A percentile compares a stretch with the other conserved stretches of the same genome.
Evolutionary conservation across 2,329 filamentous ascomycete species (phyloP).

Genomic region (Epichloe gansuensis): DNA sequence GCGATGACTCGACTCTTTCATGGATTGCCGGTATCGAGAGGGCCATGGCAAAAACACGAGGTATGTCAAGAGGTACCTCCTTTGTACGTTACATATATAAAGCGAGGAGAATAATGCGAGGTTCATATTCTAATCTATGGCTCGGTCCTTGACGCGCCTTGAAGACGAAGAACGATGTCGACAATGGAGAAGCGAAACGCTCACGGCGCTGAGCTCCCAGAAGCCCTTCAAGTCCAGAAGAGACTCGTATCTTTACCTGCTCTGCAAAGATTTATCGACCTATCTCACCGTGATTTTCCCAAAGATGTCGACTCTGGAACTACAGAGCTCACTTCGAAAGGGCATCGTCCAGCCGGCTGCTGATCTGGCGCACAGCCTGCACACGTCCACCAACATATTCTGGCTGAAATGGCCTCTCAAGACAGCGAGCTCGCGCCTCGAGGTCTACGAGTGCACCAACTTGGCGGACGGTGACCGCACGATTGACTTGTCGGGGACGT

Average conservation of each 20-base stretch:
- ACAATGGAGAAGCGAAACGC: constrained; percentile 25
- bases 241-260: constrained; percentile 15
- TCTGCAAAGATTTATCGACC: constrained; percentile 22
- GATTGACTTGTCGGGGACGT: constrained; percentile 18
- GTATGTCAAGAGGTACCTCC: constrained; percentile 4
- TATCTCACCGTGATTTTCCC: constrained; percentile 20
- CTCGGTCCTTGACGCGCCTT: no score
- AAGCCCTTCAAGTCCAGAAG: constrained; percentile 18
- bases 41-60: constrained; percentile 17
- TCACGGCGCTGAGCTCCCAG: constrained; percentile 21
- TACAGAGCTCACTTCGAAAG: constrained; percentile 20
- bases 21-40: constrained; percentile 23
- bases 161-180: constrained; percentile 22
- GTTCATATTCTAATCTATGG: no score
- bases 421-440: constrained; percentile 21
- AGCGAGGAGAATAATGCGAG: no score
- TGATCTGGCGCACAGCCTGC: constrained; percentile 24
- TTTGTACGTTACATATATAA: not conserved
- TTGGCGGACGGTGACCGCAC: constrained; percentile 19
- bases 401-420: constrained; percentile 26
- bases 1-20: constrained; percentile 16
- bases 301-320: constrained; percentile 14
- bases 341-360: constrained; percentile 23
- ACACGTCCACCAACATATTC: constrained; percentile 21
- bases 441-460: constrained; percentile 25